These are phyloP conservation scores for Candida nitratophila DNA, from an alignment of 805 yeast species.

Conservation along the genomic window DNA sequence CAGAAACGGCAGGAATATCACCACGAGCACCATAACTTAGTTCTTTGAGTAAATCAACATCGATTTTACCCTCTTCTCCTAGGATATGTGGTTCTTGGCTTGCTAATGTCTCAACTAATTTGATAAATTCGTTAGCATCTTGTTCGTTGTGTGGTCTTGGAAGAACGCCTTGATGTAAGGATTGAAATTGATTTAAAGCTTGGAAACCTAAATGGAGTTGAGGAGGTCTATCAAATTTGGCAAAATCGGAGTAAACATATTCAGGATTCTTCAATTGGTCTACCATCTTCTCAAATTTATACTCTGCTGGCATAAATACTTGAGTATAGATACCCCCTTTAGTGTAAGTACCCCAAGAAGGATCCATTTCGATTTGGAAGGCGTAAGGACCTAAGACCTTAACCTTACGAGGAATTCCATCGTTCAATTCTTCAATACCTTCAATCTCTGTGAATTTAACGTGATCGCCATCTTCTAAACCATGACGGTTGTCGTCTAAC, in stretches of 20 bases:
- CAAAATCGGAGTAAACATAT: constrained; percentile 75
- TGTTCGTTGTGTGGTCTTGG: constrained; percentile 73
- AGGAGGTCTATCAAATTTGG: constrained; percentile 87
- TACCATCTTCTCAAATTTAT: constrained; percentile 56
- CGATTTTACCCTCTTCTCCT: constrained; percentile 43
- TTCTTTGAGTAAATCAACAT: constrained; percentile 61
- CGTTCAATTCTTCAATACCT: constrained; percentile 70
- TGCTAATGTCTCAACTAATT: constrained; percentile 53
- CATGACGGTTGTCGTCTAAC: constrained; percentile 88
- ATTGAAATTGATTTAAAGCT: constrained; percentile 72
- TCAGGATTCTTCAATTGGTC: constrained; percentile 75
- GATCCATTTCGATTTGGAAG: constrained; percentile 60
- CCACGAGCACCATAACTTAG: constrained; percentile 84
- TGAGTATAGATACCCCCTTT: constrained; percentile 90
- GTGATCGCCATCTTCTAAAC: constrained; percentile 84
- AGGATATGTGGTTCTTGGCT: constrained; percentile 49
- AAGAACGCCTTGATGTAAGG: constrained; percentile 51
- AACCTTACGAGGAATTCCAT: constrained; percentile 66
- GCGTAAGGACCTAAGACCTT: constrained; percentile 94
- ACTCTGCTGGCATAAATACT: constrained; percentile 71
- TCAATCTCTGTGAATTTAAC: constrained; percentile 83
- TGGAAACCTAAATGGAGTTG: constrained; percentile 90
- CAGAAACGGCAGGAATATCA: constrained; percentile 83
- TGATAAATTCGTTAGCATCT: constrained; percentile 64
- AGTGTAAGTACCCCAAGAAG: constrained; percentile 52